Evolutionary conservation across 768 basidiomycete genomes (phyloP), one percentile per base, ranked within the genome.

Genomic region (Paxillus involutus): DNA sequence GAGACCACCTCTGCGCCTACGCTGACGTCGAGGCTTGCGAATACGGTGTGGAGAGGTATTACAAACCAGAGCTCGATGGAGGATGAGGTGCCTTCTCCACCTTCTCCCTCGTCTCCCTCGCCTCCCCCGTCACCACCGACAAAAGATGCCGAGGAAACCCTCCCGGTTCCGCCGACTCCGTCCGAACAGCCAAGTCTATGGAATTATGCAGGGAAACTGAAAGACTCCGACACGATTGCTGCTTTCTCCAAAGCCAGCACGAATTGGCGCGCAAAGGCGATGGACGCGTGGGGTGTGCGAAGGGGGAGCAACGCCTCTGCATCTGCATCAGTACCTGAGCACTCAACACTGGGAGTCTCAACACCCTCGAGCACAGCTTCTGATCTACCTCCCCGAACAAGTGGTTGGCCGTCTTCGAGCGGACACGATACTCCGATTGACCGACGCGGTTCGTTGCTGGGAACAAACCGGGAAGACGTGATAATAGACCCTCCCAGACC

Each of bases 61-160:
- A 88, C 86, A 3, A 90, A 89, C 60, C 84, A 86, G 65, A 80
- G 78, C 53, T 81, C 86, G 3, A 86, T 87, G 86, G 86, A 86
- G n/a, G 71, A 73, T 10, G 79, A 84, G 16, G n/a, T 60, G 3
- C 72, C 76, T 1, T 74, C 78, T 36, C 78, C 77, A 1, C 59
- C 63, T 1, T 71, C 71, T n/a, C 71, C 77, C 10, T 63, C 67
- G 43, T 66, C 70, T 11, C 58, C 49, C 3, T 61, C 62, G 16
- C 64, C 67, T 9, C 68, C 72, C 6, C 63, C 70, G 4, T 66
- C 71, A 46, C 63, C 59, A 10, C 63, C 41, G 26, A 51, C 45
- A 13, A 64, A 14, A 43, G 44, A 26, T 44, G 59, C 6, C 47
- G 64, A 42, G 59, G 59, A 36, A 49, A 47, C 21, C 49, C 63